A percentile compares a stretch with the other conserved stretches of the same genome.
These are phyloP conservation scores for Phylloporus arenicola DNA, from an alignment of 768 basidiomycete species.

Conservation along the genomic window DNA sequence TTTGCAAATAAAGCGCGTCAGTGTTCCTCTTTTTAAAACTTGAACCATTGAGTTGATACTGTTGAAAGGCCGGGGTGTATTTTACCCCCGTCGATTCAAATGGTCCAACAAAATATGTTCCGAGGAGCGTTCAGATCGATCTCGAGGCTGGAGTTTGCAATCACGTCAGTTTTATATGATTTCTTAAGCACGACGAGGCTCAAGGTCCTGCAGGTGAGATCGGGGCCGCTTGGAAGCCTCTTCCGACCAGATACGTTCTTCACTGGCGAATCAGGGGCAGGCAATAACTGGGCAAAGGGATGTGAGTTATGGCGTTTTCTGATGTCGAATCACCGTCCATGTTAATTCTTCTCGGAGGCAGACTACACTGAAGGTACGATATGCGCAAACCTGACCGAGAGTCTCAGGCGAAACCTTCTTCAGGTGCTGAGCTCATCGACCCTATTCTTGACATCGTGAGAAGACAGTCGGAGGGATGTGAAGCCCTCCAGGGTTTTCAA, in stretches of 20 bases:
- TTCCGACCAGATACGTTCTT: conserved; percentile 89
- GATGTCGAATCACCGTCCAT: conserved; percentile 3
- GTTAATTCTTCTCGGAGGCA: conserved; percentile 30
- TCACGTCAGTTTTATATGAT: conserved; percentile 41
- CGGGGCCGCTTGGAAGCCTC: conserved; percentile 64
- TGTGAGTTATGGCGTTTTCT: conserved; percentile 44
- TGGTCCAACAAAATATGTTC: conserved; percentile 69
- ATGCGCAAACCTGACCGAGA: background rate
- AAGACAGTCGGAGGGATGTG: conserved; percentile 74
- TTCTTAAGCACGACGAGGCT: background rate
- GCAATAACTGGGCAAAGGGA: conserved; percentile 97
- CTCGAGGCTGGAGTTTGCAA: conserved; percentile 85
- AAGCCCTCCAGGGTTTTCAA: conserved; percentile 89
- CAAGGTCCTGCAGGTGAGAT: conserved; percentile 46
- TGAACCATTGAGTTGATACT: background rate
- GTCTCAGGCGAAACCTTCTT: background rate
- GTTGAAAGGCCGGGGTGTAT: conserved; percentile 66
- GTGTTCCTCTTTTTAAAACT: conserved; percentile 15
- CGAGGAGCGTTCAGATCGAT: conserved; percentile 86
- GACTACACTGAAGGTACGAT: conserved; percentile 82
- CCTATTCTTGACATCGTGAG: conserved; percentile 77
- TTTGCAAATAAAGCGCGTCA: conserved; percentile 67
- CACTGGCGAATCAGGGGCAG: conserved; percentile 58
- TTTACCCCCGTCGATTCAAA: conserved; percentile 64
- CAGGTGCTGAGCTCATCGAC: conserved; percentile 89